Evolutionary conservation across 352 stramenopile genomes (phyloP).

Genomic region (Pythium plurisporium): DNA sequence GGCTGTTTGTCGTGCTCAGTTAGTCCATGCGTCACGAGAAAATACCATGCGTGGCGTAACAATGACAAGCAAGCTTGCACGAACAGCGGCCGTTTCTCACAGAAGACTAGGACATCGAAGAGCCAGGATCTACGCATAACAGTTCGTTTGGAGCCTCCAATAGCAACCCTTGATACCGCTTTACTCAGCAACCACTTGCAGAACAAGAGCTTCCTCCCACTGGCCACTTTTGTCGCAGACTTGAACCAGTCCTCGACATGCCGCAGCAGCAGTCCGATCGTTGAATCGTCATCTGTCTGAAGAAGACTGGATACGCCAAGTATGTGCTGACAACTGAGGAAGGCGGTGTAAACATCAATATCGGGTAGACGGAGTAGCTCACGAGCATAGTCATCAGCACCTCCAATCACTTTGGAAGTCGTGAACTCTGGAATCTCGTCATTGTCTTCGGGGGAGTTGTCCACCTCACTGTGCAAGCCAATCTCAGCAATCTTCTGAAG

Average conservation of each 20-base stretch:
- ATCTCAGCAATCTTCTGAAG: not conserved
- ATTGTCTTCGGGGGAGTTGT: too few relatives aligned
- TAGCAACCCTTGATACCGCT: not conserved
- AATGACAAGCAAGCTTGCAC: slow-evolving; percentile 32
- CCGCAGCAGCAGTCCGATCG: not conserved
- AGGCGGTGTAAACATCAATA: not conserved
- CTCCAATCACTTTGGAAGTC: too few relatives aligned
- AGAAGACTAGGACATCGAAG: slow-evolving; percentile 56
- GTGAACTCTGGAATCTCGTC: too few relatives aligned
- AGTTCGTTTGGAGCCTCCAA: not conserved
- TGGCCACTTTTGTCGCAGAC: not conserved
- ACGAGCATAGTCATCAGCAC: not conserved
- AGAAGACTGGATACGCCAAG: slow-evolving; percentile 17
- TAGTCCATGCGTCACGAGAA: slow-evolving; percentile 3
- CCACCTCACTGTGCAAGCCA: too few relatives aligned
- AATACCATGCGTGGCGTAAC: slow-evolving; percentile 11
- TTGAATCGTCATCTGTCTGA: slow-evolving; percentile 6
- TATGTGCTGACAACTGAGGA: slow-evolving; percentile 17
- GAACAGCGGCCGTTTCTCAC: slow-evolving; percentile 22
- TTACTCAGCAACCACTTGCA: slow-evolving; percentile 16
- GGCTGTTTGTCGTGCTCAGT: slow-evolving; percentile 5
- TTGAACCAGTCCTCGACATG: slow-evolving; percentile 5
- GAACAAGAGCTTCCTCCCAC: not conserved
- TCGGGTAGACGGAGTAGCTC: not conserved
- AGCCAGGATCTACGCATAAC: slow-evolving; percentile 40